These are phyloP conservation scores for Cochlearia excelsa DNA, from an alignment of 345 rosid species.

Conservation along the genomic window DNA sequence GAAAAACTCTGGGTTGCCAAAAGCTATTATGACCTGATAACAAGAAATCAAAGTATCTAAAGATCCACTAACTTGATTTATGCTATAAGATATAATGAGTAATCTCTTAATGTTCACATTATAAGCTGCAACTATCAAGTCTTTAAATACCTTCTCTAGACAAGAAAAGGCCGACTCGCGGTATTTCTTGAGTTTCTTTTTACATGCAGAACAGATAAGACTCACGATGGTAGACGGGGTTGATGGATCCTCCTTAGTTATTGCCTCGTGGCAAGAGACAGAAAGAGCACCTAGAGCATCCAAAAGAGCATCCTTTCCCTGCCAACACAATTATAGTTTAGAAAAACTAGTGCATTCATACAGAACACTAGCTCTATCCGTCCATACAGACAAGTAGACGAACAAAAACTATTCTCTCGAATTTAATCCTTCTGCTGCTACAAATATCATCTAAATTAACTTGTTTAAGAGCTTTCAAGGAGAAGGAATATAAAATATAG, in stretches of 20 bases:
- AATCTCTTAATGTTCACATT: constrained; percentile 4
- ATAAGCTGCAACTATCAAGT: constrained; percentile 4
- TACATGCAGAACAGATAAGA: constrained; percentile 68
- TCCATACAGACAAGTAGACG: constrained; percentile 12
- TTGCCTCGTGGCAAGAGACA: constrained; percentile 71
- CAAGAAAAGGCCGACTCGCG: constrained; percentile 77
- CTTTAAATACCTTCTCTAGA: constrained; percentile 62
- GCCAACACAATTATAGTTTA: constrained; percentile 26
- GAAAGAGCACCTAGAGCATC: constrained; percentile 76
- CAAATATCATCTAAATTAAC: not conserved
- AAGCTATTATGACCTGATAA: constrained; percentile 75
- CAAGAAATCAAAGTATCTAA: constrained; percentile 18
- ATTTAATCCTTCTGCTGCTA: constrained; percentile 9
- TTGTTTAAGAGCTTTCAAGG: constrained; percentile 5
- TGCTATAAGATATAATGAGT: constrained; percentile 2
- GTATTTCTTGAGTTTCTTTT: constrained; percentile 69
- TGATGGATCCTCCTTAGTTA: constrained; percentile 56
- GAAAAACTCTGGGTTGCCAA: constrained; percentile 71
- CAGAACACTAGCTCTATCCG: constrained; percentile 7
- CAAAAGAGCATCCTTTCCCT: constrained; percentile 91
- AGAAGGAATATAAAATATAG: constrained; percentile 1
- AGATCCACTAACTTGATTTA: constrained; percentile 1
- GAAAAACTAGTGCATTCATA: constrained; percentile 12
- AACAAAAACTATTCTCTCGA: not conserved
- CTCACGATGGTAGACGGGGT: constrained; percentile 57